Evolutionary conservation across 2,329 filamentous ascomycete species (phyloP), one percentile per base, ranked within the genome.

Genomic region (Talaromyces verruculosus): DNA sequence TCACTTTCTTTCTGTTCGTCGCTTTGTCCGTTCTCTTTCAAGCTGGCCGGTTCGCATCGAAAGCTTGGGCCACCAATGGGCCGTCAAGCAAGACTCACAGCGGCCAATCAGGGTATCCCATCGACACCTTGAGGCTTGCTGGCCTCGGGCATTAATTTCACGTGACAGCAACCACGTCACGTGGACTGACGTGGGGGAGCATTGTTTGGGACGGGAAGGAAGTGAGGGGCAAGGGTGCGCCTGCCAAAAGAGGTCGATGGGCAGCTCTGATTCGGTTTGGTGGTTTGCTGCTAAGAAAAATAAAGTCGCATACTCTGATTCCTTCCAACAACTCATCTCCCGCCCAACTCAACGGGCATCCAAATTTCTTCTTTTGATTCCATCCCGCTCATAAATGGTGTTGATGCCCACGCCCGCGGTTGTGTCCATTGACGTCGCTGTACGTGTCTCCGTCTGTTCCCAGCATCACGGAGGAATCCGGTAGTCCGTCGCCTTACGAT

Each of bases 401-500:
- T 61, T 61, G 64, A 65, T 65, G 66, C 59, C 64, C 33, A 35
- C 33, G 33, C 33, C 33, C 10, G 33, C 30, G 30, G 33, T 35
- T 35, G 33, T 64, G 10, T 41, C 51, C 39, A 59, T 51, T 57
- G 22, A 66, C 62, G 33, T 62, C 30, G 37, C 47, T 49, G 64
- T 57, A 41, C 51, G 58, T 53, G 61, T 51, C 41, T 41, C 58
- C 35, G 49, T 63, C 49, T 65, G 59, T 61, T 49, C 51, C 53
- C 63, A 58, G 45, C 57, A 37, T 59, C 59, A 62, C 61, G 45
- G 49, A 65, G 58, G 41, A 59, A 51, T 60, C 59, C 58, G 35
- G 43, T 63, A 59, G 28, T 53, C 61, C 28, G 63, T 64, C 58
- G 62, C 63, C 47, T 57, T 60, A 65, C 58, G 15, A 67, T 67